Conservation (phyloP, 352 stramenopile species). For the Pythium angustatum region DNA sequence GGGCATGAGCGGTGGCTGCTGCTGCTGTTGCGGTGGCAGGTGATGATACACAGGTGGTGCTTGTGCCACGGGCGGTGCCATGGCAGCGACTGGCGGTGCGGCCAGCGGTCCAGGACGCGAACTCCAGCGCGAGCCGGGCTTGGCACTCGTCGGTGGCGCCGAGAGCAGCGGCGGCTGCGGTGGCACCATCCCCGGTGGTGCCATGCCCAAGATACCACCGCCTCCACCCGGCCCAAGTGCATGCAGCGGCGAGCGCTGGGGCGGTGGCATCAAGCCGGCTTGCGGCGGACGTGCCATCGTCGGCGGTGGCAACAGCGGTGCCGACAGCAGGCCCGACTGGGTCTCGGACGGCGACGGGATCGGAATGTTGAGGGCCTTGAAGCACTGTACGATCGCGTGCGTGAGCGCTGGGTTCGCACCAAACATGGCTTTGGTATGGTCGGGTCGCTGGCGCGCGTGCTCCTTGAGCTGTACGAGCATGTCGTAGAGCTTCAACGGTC, state of each 20-base stretch:
- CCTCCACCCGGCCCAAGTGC: slow-evolving; percentile 21
- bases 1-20: slow-evolving; percentile 28
- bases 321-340: slow-evolving; percentile 50
- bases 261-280: slow-evolving; percentile 39
- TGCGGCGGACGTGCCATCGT: slow-evolving; percentile 21
- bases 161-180: slow-evolving; percentile 24
- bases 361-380: slow-evolving; percentile 84
- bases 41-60: not conserved
- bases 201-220: slow-evolving; percentile 54
- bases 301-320: slow-evolving; percentile 18
- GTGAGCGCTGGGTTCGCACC: slow-evolving; percentile 77
- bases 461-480: slow-evolving; percentile 83
- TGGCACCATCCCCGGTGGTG: slow-evolving; percentile 26
- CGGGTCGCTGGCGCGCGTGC: slow-evolving; percentile 70
- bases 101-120: slow-evolving; percentile 49
- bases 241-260: slow-evolving; percentile 35
- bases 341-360: slow-evolving; percentile 61
- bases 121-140: slow-evolving; percentile 64
- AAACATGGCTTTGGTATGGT: slow-evolving; percentile 77
- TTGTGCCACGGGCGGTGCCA: not conserved
- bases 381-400: slow-evolving; percentile 83
- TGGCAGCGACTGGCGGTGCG: not conserved
- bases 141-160: slow-evolving; percentile 32
- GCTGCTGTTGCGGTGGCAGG: slow-evolving; percentile 12
- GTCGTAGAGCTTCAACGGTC: slow-evolving; percentile 81